Evolutionary conservation across 371 early-diverging fungal genomes (phyloP), one percentile per base, ranked within the genome.

Genomic region (Mucor racemosus): DNA sequence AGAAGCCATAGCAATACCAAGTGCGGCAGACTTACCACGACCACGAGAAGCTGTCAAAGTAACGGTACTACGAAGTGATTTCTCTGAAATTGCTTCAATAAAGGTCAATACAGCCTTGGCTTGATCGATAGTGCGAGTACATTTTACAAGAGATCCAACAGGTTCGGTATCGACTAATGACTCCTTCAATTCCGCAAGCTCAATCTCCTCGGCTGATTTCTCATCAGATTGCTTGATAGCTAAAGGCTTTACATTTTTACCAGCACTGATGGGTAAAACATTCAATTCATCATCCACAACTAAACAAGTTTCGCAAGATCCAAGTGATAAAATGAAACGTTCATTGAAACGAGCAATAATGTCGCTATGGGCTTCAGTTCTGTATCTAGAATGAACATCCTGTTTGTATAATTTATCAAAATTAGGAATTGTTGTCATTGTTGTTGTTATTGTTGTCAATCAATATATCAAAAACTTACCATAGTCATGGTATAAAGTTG

Each of bases 21-120:
- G 86, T 0, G 99, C 92, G 0, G 99, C 99, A 13, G 99, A 99
- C 84, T 99, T 99, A 77, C 99, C 99, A 69, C 99, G 92, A 76
- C 99, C 99, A 87, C 99, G 95, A 36, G 93, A 89, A 31, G 99
- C 99, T 5, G 99, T 99, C 74, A 99, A 84, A 0, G 96, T 86
- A 34, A 97, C 95, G 0, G 97, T 97, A 42, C 91, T 90, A 48
- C 94, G 91, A 44, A 97, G 85, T 2, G 92, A 91, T 75, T 98
- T 97, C 72, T 96, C 97, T 0, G 95, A 90, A 60, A 97, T 96
- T 6, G 94, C 94, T 65, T 97, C 98, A 41, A 96, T 91, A 74
- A 99, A 97, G 19, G 96, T 95, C 79, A 97, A 87, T 4, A 99
- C 75, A 3, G 96, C 96, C 77, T 95, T 95, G 8, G 96, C 97